Evolutionary conservation across 164 flowering plant genomes (phyloP).

Genomic region (Umbellularia californica): DNA sequence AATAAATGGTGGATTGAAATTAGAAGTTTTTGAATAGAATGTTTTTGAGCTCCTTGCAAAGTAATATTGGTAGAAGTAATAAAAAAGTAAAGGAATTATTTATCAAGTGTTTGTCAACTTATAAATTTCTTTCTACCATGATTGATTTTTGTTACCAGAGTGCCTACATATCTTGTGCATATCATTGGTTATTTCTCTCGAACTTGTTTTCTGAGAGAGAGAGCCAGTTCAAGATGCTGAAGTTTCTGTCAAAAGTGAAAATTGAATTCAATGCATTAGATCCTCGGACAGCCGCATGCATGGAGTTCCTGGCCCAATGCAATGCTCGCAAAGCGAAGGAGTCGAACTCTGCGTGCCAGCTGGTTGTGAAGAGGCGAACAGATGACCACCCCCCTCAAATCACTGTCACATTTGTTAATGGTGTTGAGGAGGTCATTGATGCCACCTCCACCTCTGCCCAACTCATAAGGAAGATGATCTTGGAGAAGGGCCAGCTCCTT

Average conservation of each 20-base stretch:
- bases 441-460: constrained; percentile 77
- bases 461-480: constrained; percentile 55
- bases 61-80: too few species aligned
- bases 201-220: neutral
- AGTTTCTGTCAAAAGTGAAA: constrained; percentile 76
- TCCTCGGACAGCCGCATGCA: constrained; percentile 69
- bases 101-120: too few species aligned
- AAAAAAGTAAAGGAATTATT: too few species aligned
- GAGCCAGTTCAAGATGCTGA: constrained; percentile 54
- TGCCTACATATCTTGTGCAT: too few species aligned
- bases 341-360: constrained; percentile 78
- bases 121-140: too few species aligned
- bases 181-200: too few species aligned
- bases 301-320: constrained; percentile 96
- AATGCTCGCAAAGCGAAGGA: constrained; percentile 85
- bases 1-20: too few species aligned
- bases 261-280: constrained; percentile 90
- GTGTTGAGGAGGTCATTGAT: constrained; percentile 71
- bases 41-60: too few species aligned
- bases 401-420: constrained; percentile 83
- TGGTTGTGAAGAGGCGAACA: constrained; percentile 78
- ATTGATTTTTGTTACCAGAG: too few species aligned
- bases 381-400: constrained; percentile 88
- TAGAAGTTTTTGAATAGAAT: too few species aligned
- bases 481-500: constrained; percentile 70